phyloP scores from a whole-genome alignment of 2,329 filamentous ascomycete species.

The Alternaria ethzedia region DNA sequence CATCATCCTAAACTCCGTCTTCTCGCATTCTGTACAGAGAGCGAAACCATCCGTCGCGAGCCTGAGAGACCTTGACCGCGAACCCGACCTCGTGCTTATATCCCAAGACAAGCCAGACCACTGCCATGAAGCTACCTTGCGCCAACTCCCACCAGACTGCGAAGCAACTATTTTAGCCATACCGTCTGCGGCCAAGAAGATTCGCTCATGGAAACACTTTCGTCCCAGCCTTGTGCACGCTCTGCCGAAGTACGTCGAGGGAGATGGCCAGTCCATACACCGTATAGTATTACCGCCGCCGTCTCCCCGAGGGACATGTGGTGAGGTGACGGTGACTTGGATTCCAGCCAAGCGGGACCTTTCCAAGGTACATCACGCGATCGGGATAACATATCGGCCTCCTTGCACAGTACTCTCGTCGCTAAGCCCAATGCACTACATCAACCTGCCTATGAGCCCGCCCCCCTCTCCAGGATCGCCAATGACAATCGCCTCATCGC shows the following conservation, averaged over 20 bases:
- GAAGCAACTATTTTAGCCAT: slow-evolving; percentile 71
- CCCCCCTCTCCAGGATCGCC: slow-evolving; percentile 43
- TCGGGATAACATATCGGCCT: slow-evolving; percentile 75
- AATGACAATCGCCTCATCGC: slow-evolving; percentile 41
- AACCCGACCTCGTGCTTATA: slow-evolving; percentile 64
- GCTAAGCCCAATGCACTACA: slow-evolving; percentile 38
- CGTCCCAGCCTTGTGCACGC: slow-evolving; percentile 55
- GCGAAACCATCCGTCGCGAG: slow-evolving; percentile 64
- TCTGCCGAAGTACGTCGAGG: slow-evolving; percentile 52
- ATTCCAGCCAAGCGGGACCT: slow-evolving; percentile 67
- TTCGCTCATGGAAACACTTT: slow-evolving; percentile 73
- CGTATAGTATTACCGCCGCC: slow-evolving; percentile 63
- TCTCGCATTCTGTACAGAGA: slow-evolving; percentile 66
- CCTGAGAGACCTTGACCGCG: slow-evolving; percentile 59
- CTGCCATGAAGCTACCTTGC: slow-evolving; percentile 72
- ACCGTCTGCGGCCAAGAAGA: slow-evolving; percentile 68
- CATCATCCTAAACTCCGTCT: slow-evolving; percentile 65
- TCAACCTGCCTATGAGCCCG: slow-evolving; percentile 48
- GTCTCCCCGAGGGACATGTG: slow-evolving; percentile 60
- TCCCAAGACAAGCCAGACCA: slow-evolving; percentile 71
- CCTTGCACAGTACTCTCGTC: slow-evolving; percentile 53
- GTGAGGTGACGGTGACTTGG: slow-evolving; percentile 75
- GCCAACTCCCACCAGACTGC: slow-evolving; percentile 63
- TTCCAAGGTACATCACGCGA: slow-evolving; percentile 67
- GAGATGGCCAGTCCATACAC: slow-evolving; percentile 50